Evolutionary conservation across 192 early-diverging fungal genomes (phyloP).

Genomic region (Entomortierella chlamydospora): DNA sequence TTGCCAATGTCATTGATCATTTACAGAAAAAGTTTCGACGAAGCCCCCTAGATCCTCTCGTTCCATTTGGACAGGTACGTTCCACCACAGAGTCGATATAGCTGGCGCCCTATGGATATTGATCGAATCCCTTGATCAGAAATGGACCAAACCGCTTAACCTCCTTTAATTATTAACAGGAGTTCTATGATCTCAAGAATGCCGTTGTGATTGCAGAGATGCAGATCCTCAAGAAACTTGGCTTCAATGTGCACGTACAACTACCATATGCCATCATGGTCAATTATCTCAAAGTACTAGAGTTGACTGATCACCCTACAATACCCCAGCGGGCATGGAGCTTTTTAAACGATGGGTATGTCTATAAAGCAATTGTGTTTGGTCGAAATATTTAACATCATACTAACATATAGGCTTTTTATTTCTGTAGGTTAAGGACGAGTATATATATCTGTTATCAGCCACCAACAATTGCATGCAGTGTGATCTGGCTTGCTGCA

Average conservation of each 20-base stretch:
- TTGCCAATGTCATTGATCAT: slow-evolving; percentile 86
- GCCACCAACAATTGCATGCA: slow-evolving; percentile 86
- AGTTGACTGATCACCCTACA: slow-evolving; percentile 75
- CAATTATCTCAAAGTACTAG: slow-evolving; percentile 89
- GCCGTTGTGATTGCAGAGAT: slow-evolving; percentile 86
- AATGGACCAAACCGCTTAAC: too few species aligned
- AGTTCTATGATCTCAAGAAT: slow-evolving; percentile 84
- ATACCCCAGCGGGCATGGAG: slow-evolving; percentile 94
- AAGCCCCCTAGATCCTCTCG: slow-evolving; percentile 63
- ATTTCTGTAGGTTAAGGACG: slow-evolving; percentile 82
- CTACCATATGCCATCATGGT: slow-evolving; percentile 96
- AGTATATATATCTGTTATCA: slow-evolving; percentile 80
- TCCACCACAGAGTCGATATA: neutral
- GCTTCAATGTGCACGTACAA: slow-evolving; percentile 97
- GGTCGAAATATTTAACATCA: neutral
- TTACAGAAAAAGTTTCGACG: slow-evolving; percentile 68
- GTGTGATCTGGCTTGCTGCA: slow-evolving; percentile 86
- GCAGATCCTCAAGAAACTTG: slow-evolving; percentile 87
- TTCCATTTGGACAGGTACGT: slow-evolving; percentile 66
- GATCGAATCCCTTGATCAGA: too few species aligned
- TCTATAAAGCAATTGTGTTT: neutral
- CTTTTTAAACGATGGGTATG: slow-evolving; percentile 90
- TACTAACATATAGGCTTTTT: neutral
- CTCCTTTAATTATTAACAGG: too few species aligned
- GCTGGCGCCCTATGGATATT: too few species aligned